Conservation (phyloP, 176 grass and related monocot species). For the Carex littledalei region DNA sequence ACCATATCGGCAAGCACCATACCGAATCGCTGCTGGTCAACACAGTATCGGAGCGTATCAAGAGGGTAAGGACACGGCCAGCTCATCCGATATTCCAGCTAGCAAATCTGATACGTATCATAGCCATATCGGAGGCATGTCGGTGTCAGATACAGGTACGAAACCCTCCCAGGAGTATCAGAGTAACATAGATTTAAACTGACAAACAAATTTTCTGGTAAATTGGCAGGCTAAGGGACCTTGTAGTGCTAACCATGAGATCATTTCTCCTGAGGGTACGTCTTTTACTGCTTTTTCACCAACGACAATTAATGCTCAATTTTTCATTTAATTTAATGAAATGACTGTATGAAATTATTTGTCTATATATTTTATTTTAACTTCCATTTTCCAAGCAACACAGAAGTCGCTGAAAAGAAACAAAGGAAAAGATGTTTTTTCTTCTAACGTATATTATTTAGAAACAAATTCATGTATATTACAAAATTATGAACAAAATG, state of each 20-base stretch:
- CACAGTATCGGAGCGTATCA: no score
- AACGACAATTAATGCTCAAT: neutral
- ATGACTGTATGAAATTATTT: neutral
- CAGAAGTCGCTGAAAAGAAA: conserved; percentile 2
- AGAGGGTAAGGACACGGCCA: no score
- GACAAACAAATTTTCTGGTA: neutral
- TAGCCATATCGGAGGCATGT: no score
- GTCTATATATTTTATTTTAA: neutral
- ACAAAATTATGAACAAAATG: neutral
- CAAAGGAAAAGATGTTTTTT: neutral
- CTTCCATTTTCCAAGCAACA: conserved; percentile 3
- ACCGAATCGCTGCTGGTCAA: no score
- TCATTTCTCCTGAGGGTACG: conserved; percentile 30
- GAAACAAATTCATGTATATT: neutral
- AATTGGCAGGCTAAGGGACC: conserved; percentile 25
- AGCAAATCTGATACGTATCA: no score
- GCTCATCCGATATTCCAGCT: no score
- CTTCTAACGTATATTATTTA: neutral
- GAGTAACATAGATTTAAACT: neutral
- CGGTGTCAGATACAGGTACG: no score
- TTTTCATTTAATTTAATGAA: neutral
- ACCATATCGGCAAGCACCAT: no score
- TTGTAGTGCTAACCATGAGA: conserved; percentile 36
- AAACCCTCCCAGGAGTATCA: no score
- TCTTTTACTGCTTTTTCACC: neutral